Conservation (phyloP, 2,329 filamentous ascomycete species). For the Colletotrichum simmondsii region DNA sequence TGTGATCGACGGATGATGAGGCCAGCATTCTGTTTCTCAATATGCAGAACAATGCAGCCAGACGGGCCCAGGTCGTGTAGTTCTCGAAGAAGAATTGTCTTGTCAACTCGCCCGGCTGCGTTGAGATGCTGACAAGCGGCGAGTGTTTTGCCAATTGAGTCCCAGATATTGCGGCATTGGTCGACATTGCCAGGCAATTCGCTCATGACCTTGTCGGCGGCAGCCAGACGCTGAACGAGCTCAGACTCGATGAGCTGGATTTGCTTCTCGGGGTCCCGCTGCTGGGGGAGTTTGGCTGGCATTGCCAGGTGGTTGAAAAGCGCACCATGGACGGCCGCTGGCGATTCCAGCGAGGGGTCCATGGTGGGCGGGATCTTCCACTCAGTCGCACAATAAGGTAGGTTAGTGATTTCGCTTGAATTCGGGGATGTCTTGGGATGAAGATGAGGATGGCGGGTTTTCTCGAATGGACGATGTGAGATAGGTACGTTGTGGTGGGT, state of each 20-base stretch:
- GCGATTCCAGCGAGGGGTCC: background rate
- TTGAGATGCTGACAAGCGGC: slow-evolving; percentile 11
- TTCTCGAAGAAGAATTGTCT: background rate
- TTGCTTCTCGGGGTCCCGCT: slow-evolving; percentile 14
- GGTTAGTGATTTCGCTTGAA: no score
- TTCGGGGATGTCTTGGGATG: no score
- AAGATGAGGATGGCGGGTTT: background rate
- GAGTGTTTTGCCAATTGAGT: background rate
- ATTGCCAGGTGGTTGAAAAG: slow-evolving; percentile 26
- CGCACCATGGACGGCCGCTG: slow-evolving; percentile 18
- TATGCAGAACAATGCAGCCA: slow-evolving; percentile 19
- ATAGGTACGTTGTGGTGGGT: no score
- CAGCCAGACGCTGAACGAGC: slow-evolving; percentile 5
- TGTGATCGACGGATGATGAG: slow-evolving; percentile 41
- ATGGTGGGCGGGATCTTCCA: background rate
- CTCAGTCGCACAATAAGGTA: background rate
- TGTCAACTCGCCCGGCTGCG: slow-evolving; percentile 18
- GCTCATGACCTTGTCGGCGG: slow-evolving; percentile 14
- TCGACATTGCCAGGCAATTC: background rate
- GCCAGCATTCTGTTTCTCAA: slow-evolving; percentile 44
- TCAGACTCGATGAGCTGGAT: slow-evolving; percentile 9
- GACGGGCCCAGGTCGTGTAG: background rate
- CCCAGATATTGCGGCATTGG: background rate
- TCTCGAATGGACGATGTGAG: no score
- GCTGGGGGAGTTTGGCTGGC: slow-evolving; percentile 27